phyloP scores from a whole-genome alignment of 2,329 filamentous ascomycete species.

The Fusarium miscanthi region DNA sequence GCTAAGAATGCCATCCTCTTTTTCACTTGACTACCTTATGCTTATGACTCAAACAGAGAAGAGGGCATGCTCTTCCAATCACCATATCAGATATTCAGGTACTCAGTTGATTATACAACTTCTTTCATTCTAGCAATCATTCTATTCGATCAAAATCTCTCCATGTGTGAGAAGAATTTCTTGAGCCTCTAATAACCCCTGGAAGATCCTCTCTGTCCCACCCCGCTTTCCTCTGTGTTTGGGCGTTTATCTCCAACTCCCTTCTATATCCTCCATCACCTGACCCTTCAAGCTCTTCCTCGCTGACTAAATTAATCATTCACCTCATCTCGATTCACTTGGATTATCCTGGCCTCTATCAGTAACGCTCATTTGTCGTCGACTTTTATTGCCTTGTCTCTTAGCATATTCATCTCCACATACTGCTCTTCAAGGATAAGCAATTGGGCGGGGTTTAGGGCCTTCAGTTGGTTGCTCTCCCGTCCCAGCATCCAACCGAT shows the following conservation, averaged over 20 bases:
- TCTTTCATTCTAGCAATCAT: neutral
- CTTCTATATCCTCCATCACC: neutral
- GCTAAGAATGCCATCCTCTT: conserved; percentile 25
- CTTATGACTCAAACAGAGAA: neutral
- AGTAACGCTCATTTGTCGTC: conserved; percentile 14
- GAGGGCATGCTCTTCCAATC: neutral
- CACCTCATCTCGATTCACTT: conserved; percentile 23
- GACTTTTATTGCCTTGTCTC: neutral
- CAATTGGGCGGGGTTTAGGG: conserved; percentile 3
- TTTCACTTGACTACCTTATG: neutral
- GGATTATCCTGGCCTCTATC: neutral
- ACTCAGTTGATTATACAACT: neutral
- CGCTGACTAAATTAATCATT: conserved; percentile 13
- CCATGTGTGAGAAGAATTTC: neutral
- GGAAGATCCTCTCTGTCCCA: neutral
- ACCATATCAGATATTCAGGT: neutral
- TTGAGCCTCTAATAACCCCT: neutral
- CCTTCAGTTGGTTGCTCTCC: conserved; percentile 27
- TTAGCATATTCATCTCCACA: conserved; percentile 19
- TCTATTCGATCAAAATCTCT: neutral
- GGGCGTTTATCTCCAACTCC: neutral
- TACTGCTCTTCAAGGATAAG: neutral
- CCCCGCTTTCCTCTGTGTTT: neutral
- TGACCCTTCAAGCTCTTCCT: conserved; percentile 1
- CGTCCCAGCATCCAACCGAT: conserved; percentile 22